A percentile compares a stretch with the other conserved stretches of the same genome.
Conservation (phyloP, 495 filamentous ascomycete species). For the Penicillium riverlandense region DNA sequence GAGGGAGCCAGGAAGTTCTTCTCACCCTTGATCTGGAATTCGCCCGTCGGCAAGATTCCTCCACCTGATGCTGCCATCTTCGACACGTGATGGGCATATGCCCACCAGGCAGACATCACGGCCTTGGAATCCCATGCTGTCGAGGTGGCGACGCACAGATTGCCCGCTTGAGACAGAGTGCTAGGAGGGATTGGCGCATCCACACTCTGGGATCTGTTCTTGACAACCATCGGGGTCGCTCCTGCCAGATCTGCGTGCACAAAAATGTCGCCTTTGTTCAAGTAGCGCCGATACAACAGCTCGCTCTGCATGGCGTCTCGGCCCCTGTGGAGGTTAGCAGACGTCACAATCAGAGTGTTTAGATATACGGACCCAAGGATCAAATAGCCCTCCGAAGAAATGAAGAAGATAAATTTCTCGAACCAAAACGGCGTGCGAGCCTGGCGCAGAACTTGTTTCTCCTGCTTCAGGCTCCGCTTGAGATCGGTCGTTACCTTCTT, state of each 20-base stretch:
- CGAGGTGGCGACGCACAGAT: slow-evolving; percentile 73
- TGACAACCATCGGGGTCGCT: slow-evolving; percentile 74
- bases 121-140: slow-evolving; percentile 94
- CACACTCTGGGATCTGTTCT: slow-evolving; percentile 66
- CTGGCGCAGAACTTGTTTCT: slow-evolving; percentile 81
- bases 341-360: neutral
- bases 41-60: slow-evolving; percentile 59
- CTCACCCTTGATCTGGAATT: slow-evolving; percentile 72
- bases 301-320: slow-evolving; percentile 89
- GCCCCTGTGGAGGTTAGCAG: slow-evolving; percentile 41
- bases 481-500: slow-evolving; percentile 80
- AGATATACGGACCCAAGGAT: slow-evolving; percentile 51
- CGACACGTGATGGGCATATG: slow-evolving; percentile 75
- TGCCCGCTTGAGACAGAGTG: slow-evolving; percentile 85
- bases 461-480: slow-evolving; percentile 80
- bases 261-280: slow-evolving; percentile 85
- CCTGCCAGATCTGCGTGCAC: slow-evolving; percentile 86
- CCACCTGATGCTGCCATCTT: slow-evolving; percentile 77
- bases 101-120: slow-evolving; percentile 93
- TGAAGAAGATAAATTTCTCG: slow-evolving; percentile 91
- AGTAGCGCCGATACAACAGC: slow-evolving; percentile 73
- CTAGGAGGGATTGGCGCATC: slow-evolving; percentile 86
- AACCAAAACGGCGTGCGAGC: slow-evolving; percentile 85
- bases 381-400: slow-evolving; percentile 92
- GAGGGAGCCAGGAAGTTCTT: slow-evolving; percentile 89